Conservation (phyloP, 2,329 filamentous ascomycete species). For the Botryotinia calthae region DNA sequence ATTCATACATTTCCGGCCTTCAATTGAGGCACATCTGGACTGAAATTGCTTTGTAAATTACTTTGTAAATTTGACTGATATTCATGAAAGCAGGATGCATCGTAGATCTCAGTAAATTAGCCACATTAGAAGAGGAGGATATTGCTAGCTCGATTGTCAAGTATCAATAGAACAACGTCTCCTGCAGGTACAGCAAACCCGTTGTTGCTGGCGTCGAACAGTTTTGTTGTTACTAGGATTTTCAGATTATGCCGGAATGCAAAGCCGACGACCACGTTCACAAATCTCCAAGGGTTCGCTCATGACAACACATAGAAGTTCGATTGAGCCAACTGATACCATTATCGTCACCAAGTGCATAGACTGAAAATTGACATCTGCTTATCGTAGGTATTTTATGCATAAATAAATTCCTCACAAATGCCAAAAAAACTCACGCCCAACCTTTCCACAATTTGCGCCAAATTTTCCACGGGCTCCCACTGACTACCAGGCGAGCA, state of each 20-base stretch:
- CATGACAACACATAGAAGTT: background rate
- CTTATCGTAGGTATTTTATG: background rate
- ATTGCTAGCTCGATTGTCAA: background rate
- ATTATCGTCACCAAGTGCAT: background rate
- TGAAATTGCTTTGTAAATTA: background rate
- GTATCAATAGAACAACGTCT: background rate
- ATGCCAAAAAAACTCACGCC: background rate
- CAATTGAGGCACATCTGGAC: background rate
- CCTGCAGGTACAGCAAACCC: slow-evolving; percentile 5
- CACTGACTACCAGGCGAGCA: background rate
- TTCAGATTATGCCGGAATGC: background rate
- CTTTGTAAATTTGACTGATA: background rate
- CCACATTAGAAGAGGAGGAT: background rate
- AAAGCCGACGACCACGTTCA: background rate
- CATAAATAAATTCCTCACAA: background rate
- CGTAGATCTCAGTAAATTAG: background rate
- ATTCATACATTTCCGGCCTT: background rate
- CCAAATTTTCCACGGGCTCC: slow-evolving; percentile 6
- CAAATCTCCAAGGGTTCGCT: background rate
- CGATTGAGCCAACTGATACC: background rate
- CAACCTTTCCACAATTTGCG: slow-evolving; percentile 10
- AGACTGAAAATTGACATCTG: background rate
- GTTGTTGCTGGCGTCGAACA: background rate
- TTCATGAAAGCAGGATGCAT: background rate
- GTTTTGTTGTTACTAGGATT: background rate